phyloP scores from a whole-genome alignment of 768 basidiomycete genomes.

The Agrocybe pediades region DNA sequence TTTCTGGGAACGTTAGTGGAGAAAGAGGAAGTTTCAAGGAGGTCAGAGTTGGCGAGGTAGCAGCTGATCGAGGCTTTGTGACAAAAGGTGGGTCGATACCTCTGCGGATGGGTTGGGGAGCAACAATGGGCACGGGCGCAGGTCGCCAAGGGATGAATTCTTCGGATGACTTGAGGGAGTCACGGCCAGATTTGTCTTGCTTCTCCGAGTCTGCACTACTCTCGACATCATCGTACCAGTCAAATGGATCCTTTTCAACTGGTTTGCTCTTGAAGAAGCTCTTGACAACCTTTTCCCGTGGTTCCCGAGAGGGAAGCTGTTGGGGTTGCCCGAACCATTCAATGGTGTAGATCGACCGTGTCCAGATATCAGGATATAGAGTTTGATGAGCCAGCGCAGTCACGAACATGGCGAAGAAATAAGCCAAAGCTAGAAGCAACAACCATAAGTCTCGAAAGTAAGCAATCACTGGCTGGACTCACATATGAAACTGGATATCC shows the following conservation, averaged over 20 bases:
- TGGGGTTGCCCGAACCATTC: constrained; percentile 52
- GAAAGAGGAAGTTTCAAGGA: constrained; percentile 19
- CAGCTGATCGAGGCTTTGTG: constrained; percentile 18
- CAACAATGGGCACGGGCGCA: too few species aligned
- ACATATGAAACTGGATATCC: constrained; percentile 52
- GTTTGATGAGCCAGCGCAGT: constrained; percentile 45
- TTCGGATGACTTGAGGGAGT: constrained; percentile 19
- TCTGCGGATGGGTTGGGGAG: constrained; percentile 38
- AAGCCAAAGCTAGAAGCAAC: constrained; percentile 34
- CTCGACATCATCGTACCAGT: constrained; percentile 31
- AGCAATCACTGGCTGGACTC: constrained; percentile 19
- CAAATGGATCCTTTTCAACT: constrained; percentile 10
- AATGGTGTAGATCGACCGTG: constrained; percentile 47
- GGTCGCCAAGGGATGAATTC: constrained; percentile 51
- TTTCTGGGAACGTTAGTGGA: constrained; percentile 21
- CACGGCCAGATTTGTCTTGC: constrained; percentile 11
- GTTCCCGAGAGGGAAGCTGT: constrained; percentile 13
- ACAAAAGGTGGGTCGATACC: constrained; percentile 62
- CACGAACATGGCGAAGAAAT: constrained; percentile 56
- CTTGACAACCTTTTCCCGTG: constrained; percentile 15
- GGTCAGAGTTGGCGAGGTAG: constrained; percentile 5
- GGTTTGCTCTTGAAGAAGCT: constrained; percentile 12
- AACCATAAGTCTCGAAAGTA: neutral
- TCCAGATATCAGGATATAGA: constrained; percentile 53
- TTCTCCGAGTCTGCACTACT: constrained; percentile 21